Percentiles rank a stretch among this genome's conserved stretches.
phyloP scores from a whole-genome alignment of 1,284 basidiomycete genomes.

The Puccinia hordei region DNA sequence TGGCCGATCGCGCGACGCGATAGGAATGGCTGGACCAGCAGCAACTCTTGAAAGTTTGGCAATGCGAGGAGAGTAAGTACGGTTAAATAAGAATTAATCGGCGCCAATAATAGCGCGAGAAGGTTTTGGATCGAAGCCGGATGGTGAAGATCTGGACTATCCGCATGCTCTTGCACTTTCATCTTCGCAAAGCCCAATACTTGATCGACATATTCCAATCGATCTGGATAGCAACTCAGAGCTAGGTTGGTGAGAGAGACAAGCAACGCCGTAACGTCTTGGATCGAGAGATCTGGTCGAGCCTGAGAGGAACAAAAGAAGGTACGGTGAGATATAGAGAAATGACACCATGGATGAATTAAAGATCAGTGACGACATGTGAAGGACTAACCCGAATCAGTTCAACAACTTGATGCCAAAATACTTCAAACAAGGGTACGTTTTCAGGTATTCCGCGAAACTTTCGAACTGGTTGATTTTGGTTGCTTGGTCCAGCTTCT shows the following conservation, averaged over 20 bases:
- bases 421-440: constrained; percentile 89
- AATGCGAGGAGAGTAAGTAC: constrained; percentile 89
- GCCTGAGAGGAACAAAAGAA: constrained; percentile 65
- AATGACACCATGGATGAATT: background rate
- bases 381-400: constrained; percentile 75
- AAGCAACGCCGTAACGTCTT: constrained; percentile 88
- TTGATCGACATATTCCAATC: constrained; percentile 92
- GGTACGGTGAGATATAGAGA: background rate
- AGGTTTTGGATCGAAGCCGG: constrained; percentile 83
- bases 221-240: constrained; percentile 89
- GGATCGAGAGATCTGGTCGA: constrained; percentile 88
- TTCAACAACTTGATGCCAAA: constrained; percentile 97
- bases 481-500: constrained; percentile 42
- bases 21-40: constrained; percentile 79
- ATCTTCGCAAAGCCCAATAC: constrained; percentile 80
- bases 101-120: constrained; percentile 81
- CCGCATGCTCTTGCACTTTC: constrained; percentile 79
- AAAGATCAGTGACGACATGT: background rate
- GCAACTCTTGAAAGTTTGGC: constrained; percentile 78
- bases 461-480: constrained; percentile 56
- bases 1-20: constrained; percentile 86
- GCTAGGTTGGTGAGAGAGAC: constrained; percentile 91
- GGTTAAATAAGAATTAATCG: constrained; percentile 90
- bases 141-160: constrained; percentile 82
- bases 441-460: constrained; percentile 90